Base-by-base conservation (phyloP, 2,329 filamentous ascomycete genomes). In the Alternaria alternata region DNA sequence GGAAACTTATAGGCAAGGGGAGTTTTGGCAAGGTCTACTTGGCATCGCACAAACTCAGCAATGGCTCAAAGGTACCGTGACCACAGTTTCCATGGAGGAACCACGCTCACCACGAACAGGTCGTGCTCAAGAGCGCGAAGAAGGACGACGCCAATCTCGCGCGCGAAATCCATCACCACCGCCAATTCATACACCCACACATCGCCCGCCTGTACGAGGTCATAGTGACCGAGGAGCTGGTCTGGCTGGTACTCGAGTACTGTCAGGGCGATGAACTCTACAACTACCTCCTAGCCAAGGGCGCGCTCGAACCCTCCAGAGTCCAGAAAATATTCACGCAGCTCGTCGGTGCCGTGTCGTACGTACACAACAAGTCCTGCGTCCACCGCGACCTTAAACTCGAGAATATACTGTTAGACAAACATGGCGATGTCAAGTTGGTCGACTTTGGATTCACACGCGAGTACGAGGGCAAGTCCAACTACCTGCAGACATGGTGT, bases 21-120 rank as follows among this genome's bases (percentile, higher is more conserved):
- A 97, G 94, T 65, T 99, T 99, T 80, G 95, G 95, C 73, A 98
- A 97, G 81, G 95, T 99, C 73, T 99, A 99, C 79, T 86, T 99
- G 60, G 95, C 94, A 59, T 89, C 90, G 46, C 95, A 99, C 80
- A 98, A 97, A 80, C 92, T 99, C 79, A 98, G 93, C 74, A 97
- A 97, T 88, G 94, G 94, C 74, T 97, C 94, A 76, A 98, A 97
- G 88, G 93, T 94, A 75, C 63, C 83, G 42, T 34, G 7, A 2
- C 18, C 16, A 38, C 16, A 24, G 38, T 24, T 9, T 41, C 30
- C 32, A 52, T 8, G 32, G 41, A 34, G 47, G n/a, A 18, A 28
- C 32, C 20, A 32, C n/a, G 59, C 62, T 71, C 60, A 73, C 67
- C 34, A 49, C 41, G 26, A 49, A n/a, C 77, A 96, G 92, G 95